Base-by-base conservation (phyloP, 345 rosid species). In the Hibiscus trionum region DNA sequence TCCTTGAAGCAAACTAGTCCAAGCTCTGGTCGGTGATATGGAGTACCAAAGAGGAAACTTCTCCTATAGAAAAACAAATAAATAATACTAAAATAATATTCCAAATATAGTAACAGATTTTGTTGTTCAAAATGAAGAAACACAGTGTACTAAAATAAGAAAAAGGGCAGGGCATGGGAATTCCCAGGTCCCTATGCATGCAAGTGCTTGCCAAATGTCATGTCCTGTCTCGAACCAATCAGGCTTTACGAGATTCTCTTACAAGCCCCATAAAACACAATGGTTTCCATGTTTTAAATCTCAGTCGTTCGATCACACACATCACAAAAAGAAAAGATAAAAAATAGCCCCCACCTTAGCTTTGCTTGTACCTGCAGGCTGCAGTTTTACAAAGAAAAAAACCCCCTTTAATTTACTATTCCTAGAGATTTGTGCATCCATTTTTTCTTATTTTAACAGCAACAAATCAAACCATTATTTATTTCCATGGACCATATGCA, bases 181-280 rank as follows among this genome's bases (percentile, higher is more conserved):
- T 59, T 26, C 63, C 35, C 63, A 16, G 17, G 9, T 59, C 37
- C 63, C 63, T 24, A 26, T 59, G 63, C 37, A 27, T 26, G 27
- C 7, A 58, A 58, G 61, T 24, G 61, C 63, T 27, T 66, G 52
- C 67, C 37, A 73, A 77, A 79, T 72, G 82, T 72, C 73, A 69
- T 46, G 59, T 72, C 73, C 0, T 39, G 77, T 75, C 65, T 10
- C 11, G 2, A 29, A 8, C 17, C 52, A 3, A 72, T 16, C 81
- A 72, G 78, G 62, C 83, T 77, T 79, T 79, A 66, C 35, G 67
- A 69, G 83, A 77, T 79, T 77, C 79, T 75, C 73, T 44, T 69
- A 52, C 55, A 57, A 57, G 65, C 77, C n/a, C 53, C 44, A 39
- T 39, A 39, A 39, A 39, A 14, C 53, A 70, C 57, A 55, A 12